phyloP scores from a whole-genome alignment of 495 filamentous ascomycete genomes.

The Hypoxylon rickii region DNA sequence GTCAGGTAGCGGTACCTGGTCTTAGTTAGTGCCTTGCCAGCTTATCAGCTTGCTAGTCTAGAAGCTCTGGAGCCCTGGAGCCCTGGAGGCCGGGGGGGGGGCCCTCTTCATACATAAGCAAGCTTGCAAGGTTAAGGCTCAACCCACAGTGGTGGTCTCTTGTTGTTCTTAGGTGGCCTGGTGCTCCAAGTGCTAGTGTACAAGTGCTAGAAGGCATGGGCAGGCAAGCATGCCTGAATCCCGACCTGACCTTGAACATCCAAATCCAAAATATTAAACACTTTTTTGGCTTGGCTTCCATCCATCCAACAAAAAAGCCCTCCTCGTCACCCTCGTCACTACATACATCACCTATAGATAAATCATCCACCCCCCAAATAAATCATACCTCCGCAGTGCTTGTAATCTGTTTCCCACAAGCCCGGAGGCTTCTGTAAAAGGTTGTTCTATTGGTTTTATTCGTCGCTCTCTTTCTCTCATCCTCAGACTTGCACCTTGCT shows the following conservation, averaged over 20 bases:
- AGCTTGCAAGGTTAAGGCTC: no score
- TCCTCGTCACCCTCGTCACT: constrained; percentile 20
- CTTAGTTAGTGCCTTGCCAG: no score
- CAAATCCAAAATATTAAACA: constrained; percentile 36
- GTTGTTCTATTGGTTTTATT: constrained; percentile 30
- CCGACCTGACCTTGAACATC: constrained; percentile 39
- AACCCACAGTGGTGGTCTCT: constrained; percentile 21
- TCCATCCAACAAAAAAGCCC: constrained; percentile 34
- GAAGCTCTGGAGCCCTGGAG: no score
- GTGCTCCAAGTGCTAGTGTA: no score
- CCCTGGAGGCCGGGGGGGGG: no score
- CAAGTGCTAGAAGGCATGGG: no score
- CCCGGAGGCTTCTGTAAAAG: constrained; percentile 31
- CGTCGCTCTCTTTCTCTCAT: constrained; percentile 10
- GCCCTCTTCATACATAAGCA: no score
- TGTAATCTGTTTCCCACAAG: constrained; percentile 25
- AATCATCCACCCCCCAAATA: constrained; percentile 2
- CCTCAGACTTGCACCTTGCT: no score
- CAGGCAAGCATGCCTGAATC: constrained; percentile 24
- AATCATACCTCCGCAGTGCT: constrained; percentile 19
- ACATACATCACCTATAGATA: constrained; percentile 41
- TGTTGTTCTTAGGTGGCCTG: no score
- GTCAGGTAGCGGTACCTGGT: no score
- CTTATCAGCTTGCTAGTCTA: neutral
- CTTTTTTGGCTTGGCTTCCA: constrained; percentile 38